A percentile compares a stretch with the other conserved stretches of the same genome.
Evolutionary conservation across 2,329 filamentous ascomycete genomes (phyloP).

Genomic region (Cercospora sesami): DNA sequence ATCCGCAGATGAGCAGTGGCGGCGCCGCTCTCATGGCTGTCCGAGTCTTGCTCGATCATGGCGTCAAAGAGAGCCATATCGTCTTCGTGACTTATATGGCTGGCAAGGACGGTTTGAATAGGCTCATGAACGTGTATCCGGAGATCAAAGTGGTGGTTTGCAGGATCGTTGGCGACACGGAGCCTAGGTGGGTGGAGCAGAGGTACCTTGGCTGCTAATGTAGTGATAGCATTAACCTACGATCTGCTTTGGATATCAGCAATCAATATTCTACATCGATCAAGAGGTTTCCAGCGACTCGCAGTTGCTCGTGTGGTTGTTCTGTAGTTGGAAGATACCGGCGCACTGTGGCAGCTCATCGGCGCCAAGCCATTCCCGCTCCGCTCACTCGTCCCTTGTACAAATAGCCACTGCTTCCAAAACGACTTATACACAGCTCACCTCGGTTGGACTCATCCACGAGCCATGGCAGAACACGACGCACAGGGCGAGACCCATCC

Average conservation of each 20-base stretch:
- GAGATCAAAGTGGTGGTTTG: slow-evolving; percentile 83
- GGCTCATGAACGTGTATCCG: slow-evolving; percentile 85
- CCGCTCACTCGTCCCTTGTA: background rate
- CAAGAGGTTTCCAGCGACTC: background rate
- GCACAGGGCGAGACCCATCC: too few species aligned
- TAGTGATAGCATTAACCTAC: background rate
- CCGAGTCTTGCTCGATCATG: slow-evolving; percentile 91
- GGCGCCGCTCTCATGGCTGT: slow-evolving; percentile 89
- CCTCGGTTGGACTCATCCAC: background rate
- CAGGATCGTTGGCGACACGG: slow-evolving; percentile 75
- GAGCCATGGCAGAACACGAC: background rate
- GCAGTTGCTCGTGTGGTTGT: background rate
- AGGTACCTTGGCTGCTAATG: slow-evolving; percentile 81
- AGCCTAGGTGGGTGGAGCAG: slow-evolving; percentile 86
- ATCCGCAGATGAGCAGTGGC: slow-evolving; percentile 92
- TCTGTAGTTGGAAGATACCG: background rate
- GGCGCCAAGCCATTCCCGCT: background rate
- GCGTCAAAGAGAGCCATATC: slow-evolving; percentile 78
- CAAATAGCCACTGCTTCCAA: background rate
- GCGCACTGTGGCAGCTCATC: background rate
- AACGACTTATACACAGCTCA: background rate
- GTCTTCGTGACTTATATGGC: slow-evolving; percentile 93
- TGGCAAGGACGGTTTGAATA: slow-evolving; percentile 77
- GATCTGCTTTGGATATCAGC: background rate
- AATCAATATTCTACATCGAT: background rate